Evolutionary conservation across 495 filamentous ascomycete genomes (phyloP).

Genomic region (Annulohypoxylon moriforme): DNA sequence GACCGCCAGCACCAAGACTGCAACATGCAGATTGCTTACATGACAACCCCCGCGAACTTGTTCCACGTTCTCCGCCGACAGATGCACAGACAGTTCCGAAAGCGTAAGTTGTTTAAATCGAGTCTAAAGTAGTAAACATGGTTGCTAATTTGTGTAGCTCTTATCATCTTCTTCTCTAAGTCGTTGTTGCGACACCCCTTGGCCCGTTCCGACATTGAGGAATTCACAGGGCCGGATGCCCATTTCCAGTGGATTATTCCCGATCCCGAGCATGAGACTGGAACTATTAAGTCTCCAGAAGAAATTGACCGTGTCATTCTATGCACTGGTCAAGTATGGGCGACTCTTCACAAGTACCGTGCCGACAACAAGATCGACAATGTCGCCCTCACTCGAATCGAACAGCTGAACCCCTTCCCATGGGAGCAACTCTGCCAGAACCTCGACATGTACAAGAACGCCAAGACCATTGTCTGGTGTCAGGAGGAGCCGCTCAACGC

Average conservation of each 20-base stretch:
- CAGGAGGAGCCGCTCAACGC: slow-evolving; percentile 99
- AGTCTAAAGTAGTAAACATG: not conserved
- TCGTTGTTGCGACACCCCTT: slow-evolving; percentile 91
- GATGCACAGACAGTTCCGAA: slow-evolving; percentile 99
- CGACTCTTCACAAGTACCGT: slow-evolving; percentile 89
- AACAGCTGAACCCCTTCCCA: slow-evolving; percentile 98
- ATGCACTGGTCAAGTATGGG: slow-evolving; percentile 95
- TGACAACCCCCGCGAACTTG: slow-evolving; percentile 90
- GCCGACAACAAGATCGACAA: slow-evolving; percentile 83
- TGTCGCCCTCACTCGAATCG: slow-evolving; percentile 92
- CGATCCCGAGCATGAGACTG: slow-evolving; percentile 81
- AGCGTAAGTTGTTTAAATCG: slow-evolving; percentile 75
- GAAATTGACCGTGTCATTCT: slow-evolving; percentile 94
- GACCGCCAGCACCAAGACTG: slow-evolving; percentile 98
- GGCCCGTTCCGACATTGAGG: slow-evolving; percentile 86
- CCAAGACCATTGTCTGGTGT: slow-evolving; percentile 93
- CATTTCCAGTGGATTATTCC: slow-evolving; percentile 97
- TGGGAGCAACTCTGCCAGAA: slow-evolving; percentile 97
- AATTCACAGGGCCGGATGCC: slow-evolving; percentile 82
- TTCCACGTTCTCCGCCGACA: slow-evolving; percentile 97
- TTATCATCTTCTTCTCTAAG: slow-evolving; percentile 98
- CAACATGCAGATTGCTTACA: slow-evolving; percentile 98
- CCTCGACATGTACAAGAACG: slow-evolving; percentile 94
- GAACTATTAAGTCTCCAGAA: slow-evolving; percentile 77
- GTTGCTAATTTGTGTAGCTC: slow-evolving; percentile 68